A percentile compares a stretch with the other conserved stretches of the same genome.
Evolutionary conservation across 2,329 filamentous ascomycete species (phyloP).

Genomic region (Fusarium sp.): DNA sequence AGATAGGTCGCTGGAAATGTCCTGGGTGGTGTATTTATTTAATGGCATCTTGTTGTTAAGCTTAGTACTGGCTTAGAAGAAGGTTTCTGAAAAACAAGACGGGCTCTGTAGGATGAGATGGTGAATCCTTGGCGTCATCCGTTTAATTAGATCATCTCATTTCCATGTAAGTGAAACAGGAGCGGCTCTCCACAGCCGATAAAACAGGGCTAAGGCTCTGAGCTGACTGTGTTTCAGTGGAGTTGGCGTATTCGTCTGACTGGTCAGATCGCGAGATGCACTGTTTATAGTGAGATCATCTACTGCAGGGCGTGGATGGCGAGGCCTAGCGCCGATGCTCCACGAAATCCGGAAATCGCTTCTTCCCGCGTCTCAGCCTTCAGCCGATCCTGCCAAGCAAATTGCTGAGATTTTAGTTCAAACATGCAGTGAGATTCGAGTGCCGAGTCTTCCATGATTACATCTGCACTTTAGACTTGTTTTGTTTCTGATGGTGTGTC

Average conservation of each 20-base stretch:
- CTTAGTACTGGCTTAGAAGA: background rate
- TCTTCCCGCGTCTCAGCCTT: background rate
- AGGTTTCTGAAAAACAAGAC: background rate
- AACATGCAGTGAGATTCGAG: background rate
- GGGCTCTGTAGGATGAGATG: background rate
- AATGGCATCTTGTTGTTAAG: background rate
- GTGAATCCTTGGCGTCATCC: conserved; percentile 1
- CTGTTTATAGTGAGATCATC: background rate
- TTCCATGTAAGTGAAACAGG: conserved; percentile 6
- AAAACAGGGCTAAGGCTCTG: conserved; percentile 15
- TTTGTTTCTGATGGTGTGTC: too few relatives aligned
- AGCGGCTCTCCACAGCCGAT: conserved; percentile 1
- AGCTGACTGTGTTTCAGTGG: background rate
- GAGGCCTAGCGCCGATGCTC: too few relatives aligned
- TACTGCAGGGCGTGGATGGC: too few relatives aligned
- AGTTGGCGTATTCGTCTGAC: background rate
- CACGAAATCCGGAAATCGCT: background rate
- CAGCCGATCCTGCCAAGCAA: too few relatives aligned
- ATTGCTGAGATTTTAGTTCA: conserved; percentile 4
- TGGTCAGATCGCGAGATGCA: background rate
- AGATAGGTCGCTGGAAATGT: background rate
- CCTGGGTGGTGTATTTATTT: conserved; percentile 30
- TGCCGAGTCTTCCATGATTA: too few relatives aligned
- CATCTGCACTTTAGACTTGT: too few relatives aligned
- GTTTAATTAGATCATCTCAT: conserved; percentile 19